A percentile compares a stretch with the other conserved stretches of the same genome.
Evolutionary conservation across 2,329 filamentous ascomycete genomes (phyloP).

Genomic region (Alternaria arbusti): DNA sequence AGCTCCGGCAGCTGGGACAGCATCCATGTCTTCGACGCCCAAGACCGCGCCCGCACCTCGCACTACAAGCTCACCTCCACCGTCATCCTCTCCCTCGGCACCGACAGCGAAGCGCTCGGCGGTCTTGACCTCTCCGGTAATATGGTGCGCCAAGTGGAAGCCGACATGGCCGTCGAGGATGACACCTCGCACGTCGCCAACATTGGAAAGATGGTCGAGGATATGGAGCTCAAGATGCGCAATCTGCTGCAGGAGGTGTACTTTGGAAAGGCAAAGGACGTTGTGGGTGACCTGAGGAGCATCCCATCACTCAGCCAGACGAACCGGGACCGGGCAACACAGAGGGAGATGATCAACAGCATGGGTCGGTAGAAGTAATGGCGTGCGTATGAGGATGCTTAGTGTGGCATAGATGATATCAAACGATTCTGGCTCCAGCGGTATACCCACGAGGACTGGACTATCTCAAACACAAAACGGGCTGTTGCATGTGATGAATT

Average conservation of each 20-base stretch:
- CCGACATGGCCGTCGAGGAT: conserved; percentile 85
- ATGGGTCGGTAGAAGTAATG: conserved; percentile 45
- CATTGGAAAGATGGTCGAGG: conserved; percentile 88
- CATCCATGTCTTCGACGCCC: conserved; percentile 97
- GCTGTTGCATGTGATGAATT: neutral
- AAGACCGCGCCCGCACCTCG: conserved; percentile 86
- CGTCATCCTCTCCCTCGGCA: conserved; percentile 87
- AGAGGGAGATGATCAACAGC: conserved; percentile 81
- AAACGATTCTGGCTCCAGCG: conserved; percentile 1
- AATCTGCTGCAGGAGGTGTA: conserved; percentile 98
- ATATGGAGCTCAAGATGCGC: conserved; percentile 99
- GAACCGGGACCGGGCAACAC: conserved; percentile 81
- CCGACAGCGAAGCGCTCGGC: conserved; percentile 71
- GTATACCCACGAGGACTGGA: neutral
- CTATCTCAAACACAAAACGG: neutral
- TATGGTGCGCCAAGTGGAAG: conserved; percentile 96
- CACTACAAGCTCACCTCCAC: conserved; percentile 99
- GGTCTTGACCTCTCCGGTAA: conserved; percentile 94
- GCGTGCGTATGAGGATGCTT: neutral
- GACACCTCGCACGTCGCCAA: conserved; percentile 96
- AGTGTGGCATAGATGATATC: conserved; percentile 10
- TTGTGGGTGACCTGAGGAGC: conserved; percentile 93
- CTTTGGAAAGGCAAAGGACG: conserved; percentile 98
- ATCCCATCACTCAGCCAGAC: conserved; percentile 83
- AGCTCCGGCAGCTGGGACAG: conserved; percentile 92